Evolutionary conservation across 768 basidiomycete species (phyloP).

Genomic region (Leccinum sublutescens): DNA sequence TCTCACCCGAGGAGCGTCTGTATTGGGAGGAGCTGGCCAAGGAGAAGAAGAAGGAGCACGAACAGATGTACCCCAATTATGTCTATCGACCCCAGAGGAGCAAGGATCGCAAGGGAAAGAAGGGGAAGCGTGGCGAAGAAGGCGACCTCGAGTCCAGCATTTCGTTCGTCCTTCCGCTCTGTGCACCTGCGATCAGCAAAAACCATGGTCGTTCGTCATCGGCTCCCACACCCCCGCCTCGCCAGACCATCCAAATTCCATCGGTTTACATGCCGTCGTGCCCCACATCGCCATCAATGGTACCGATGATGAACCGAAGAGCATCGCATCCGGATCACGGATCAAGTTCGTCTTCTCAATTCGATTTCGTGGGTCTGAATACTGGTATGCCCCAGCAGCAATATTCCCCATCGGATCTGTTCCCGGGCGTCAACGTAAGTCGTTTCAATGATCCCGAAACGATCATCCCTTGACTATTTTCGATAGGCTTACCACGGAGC

Average conservation of each 20-base stretch:
- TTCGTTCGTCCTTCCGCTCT: slow-evolving; percentile 41
- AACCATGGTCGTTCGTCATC: slow-evolving; percentile 47
- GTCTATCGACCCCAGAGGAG: slow-evolving; percentile 76
- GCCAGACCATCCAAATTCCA: slow-evolving; percentile 69
- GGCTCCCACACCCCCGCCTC: slow-evolving; percentile 65
- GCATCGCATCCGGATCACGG: slow-evolving; percentile 51
- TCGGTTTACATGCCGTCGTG: slow-evolving; percentile 62
- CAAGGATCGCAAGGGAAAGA: slow-evolving; percentile 47
- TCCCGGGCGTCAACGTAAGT: slow-evolving; percentile 41
- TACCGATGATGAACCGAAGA: slow-evolving; percentile 60
- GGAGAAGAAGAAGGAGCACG: slow-evolving; percentile 79
- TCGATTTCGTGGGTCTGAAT: slow-evolving; percentile 55
- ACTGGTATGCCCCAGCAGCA: slow-evolving; percentile 41
- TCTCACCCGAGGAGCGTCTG: slow-evolving; percentile 61
- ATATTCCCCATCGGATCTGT: slow-evolving; percentile 32
- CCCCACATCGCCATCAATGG: slow-evolving; percentile 56
- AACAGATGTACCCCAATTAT: slow-evolving; percentile 70
- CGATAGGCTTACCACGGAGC: slow-evolving; percentile 50
- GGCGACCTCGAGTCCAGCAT: slow-evolving; percentile 53
- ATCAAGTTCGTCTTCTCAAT: slow-evolving; percentile 42
- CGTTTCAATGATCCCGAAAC: slow-evolving; percentile 9
- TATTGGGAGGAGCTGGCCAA: slow-evolving; percentile 77
- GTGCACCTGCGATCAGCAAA: slow-evolving; percentile 41
- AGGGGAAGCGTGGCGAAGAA: slow-evolving; percentile 38
- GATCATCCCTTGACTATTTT: slow-evolving; percentile 1